These are phyloP conservation scores for Neurospora sp. DNA, from an alignment of 495 filamentous ascomycete species.

Conservation along the genomic window DNA sequence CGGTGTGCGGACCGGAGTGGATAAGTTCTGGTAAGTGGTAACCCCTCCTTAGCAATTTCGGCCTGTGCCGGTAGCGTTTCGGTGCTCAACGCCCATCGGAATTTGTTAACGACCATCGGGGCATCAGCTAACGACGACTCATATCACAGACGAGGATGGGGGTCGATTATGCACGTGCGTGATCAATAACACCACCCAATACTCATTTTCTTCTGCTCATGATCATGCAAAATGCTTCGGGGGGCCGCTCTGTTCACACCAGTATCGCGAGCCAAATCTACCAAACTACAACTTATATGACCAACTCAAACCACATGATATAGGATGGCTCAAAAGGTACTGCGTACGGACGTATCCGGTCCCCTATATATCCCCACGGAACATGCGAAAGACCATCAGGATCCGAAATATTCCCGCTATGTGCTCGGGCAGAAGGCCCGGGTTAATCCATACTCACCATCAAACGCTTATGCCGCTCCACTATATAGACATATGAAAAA, in stretches of 20 bases:
- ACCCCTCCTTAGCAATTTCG: conserved; percentile 6
- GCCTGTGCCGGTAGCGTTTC: neutral
- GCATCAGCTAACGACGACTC: neutral
- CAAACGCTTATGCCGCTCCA: neutral
- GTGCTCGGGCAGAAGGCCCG: neutral
- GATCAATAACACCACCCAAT: neutral
- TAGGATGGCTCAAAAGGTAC: neutral
- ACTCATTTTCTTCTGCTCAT: neutral
- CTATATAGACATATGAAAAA: neutral
- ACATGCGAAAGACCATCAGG: neutral
- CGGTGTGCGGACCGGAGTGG: neutral
- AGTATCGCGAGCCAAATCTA: neutral
- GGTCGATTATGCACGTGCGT: neutral
- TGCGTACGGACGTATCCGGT: neutral
- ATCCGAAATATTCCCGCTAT: neutral
- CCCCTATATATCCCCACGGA: neutral
- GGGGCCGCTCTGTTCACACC: neutral
- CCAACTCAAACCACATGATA: neutral
- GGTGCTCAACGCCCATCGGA: neutral
- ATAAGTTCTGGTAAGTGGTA: neutral
- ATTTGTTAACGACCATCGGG: neutral
- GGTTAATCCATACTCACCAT: neutral
- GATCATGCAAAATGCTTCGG: neutral
- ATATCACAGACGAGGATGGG: neutral
- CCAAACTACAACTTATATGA: neutral